phyloP scores from a whole-genome alignment of 495 filamentous ascomycete genomes.

The Aspergillus diversus region DNA sequence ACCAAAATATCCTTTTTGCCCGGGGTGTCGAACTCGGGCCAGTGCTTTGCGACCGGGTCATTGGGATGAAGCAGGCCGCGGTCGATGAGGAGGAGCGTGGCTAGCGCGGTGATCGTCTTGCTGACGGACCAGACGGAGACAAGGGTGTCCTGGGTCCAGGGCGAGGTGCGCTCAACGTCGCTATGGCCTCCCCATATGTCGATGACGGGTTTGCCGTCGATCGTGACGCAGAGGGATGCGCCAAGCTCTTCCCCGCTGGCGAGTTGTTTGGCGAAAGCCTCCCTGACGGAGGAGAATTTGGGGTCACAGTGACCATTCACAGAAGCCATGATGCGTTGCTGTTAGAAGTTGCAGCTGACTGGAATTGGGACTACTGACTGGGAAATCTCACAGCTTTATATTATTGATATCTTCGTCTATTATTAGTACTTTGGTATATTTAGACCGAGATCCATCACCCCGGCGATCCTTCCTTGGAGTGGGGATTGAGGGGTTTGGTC shows the following conservation, averaged over 20 bases:
- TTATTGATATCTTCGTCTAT: no score
- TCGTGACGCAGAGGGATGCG: slow-evolving; percentile 44
- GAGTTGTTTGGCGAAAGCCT: slow-evolving; percentile 34
- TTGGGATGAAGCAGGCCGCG: slow-evolving; percentile 42
- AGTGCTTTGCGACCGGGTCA: slow-evolving; percentile 45
- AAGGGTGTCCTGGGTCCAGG: slow-evolving; percentile 48
- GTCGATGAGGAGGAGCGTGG: slow-evolving; percentile 42
- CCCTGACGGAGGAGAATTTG: slow-evolving; percentile 37
- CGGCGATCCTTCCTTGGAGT: neutral
- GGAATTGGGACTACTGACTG: neutral
- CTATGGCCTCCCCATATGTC: slow-evolving; percentile 52
- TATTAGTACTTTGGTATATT: no score
- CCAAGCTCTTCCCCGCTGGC: slow-evolving; percentile 42
- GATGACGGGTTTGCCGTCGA: slow-evolving; percentile 45
- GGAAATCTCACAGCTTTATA: neutral
- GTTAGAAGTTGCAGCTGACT: neutral
- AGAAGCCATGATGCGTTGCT: slow-evolving; percentile 30
- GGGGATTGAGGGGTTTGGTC: neutral
- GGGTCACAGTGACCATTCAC: slow-evolving; percentile 41
- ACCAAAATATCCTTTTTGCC: slow-evolving; percentile 47
- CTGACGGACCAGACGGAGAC: slow-evolving; percentile 44
- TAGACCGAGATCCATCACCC: no score
- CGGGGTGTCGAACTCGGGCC: slow-evolving; percentile 49
- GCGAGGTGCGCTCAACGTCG: slow-evolving; percentile 28
- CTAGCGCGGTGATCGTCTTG: slow-evolving; percentile 45